Evolutionary conservation across 2,329 filamentous ascomycete genomes (phyloP).

Genomic region (Claviceps spartinae): DNA sequence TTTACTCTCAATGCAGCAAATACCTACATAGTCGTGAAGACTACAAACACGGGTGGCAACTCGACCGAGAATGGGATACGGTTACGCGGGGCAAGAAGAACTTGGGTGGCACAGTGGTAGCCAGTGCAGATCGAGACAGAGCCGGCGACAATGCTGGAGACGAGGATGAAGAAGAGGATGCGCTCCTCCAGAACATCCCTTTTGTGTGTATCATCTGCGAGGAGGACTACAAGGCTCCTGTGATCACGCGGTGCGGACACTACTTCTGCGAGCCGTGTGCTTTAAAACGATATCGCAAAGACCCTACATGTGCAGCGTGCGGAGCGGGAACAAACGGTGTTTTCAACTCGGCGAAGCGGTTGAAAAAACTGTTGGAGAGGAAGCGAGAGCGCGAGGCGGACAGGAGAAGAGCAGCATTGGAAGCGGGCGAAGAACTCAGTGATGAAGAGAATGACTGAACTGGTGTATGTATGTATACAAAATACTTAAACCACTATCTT

Average conservation of each 20-base stretch:
- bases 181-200: constrained; percentile 68
- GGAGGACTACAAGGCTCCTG: constrained; percentile 61
- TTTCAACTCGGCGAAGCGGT: constrained; percentile 74
- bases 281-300: constrained; percentile 71
- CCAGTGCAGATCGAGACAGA: constrained; percentile 38
- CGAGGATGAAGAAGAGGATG: constrained; percentile 46
- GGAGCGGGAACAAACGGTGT: constrained; percentile 75
- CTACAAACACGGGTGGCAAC: constrained; percentile 86
- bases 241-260: constrained; percentile 83
- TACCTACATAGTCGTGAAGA: constrained; percentile 65
- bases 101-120: constrained; percentile 45
- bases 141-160: constrained; percentile 29
- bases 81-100: constrained; percentile 59
- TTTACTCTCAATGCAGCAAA: constrained; percentile 30
- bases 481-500: no score
- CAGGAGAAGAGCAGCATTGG: constrained; percentile 39
- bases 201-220: constrained; percentile 85
- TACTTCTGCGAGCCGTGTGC: constrained; percentile 94
- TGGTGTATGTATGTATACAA: neutral
- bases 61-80: constrained; percentile 88
- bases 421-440: constrained; percentile 35
- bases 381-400: constrained; percentile 50
- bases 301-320: constrained; percentile 77
- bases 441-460: constrained; percentile 23
- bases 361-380: constrained; percentile 67